phyloP scores from a whole-genome alignment of 495 filamentous ascomycete genomes.

The Penicillium canariense region DNA sequence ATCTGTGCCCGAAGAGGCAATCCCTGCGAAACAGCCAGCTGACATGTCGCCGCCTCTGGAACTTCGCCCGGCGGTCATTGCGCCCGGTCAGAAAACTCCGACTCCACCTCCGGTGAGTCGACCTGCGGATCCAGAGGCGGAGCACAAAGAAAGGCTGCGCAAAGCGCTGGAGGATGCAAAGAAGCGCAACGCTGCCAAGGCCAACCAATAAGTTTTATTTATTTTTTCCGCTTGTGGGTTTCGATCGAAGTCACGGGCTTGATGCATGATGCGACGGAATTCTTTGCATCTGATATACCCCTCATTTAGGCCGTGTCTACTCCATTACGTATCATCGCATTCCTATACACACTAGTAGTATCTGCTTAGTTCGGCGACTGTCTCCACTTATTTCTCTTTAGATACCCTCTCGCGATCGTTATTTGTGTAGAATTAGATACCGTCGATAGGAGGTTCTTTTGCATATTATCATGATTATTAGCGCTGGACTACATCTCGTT shows the following conservation, averaged over 20 bases:
- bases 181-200: conserved; percentile 46
- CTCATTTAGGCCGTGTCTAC: not conserved
- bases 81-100: not conserved
- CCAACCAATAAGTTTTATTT: conserved; percentile 13
- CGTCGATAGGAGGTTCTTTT: not conserved
- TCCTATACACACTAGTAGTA: too few relatives aligned
- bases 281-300: conserved; percentile 13
- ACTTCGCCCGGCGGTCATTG: conserved; percentile 5
- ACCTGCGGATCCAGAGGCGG: conserved; percentile 28
- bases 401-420: conserved; percentile 12
- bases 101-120: conserved; percentile 3
- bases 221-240: not conserved
- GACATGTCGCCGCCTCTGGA: not conserved
- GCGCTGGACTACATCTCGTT: not conserved
- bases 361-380: too few relatives aligned
- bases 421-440: not conserved
- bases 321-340: not conserved
- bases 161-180: conserved; percentile 51
- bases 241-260: not conserved
- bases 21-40: not conserved
- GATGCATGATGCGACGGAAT: conserved; percentile 25
- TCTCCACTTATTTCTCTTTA: conserved; percentile 1
- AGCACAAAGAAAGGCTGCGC: conserved; percentile 46
- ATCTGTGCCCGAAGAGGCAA: not conserved
- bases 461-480: not conserved